phyloP scores from a whole-genome alignment of 2,329 filamentous ascomycete genomes.

The Sporothrix luriei region DNA sequence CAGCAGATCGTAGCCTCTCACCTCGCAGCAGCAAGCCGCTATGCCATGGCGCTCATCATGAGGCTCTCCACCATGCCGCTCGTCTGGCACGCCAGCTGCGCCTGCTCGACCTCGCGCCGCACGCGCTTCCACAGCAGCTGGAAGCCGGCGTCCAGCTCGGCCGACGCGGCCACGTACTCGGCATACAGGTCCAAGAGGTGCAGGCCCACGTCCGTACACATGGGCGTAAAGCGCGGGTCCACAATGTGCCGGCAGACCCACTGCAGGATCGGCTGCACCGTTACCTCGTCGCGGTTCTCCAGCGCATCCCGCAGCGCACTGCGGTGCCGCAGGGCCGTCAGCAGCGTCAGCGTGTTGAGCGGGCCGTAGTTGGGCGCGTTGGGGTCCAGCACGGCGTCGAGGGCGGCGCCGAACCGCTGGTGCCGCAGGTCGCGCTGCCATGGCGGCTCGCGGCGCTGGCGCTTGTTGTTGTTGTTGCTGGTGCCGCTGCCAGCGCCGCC shows the following conservation, averaged over 20 bases:
- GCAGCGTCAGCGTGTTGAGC: slow-evolving; percentile 70
- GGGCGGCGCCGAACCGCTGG: slow-evolving; percentile 72
- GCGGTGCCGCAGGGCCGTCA: slow-evolving; percentile 84
- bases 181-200: slow-evolving; percentile 86
- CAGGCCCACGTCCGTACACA: slow-evolving; percentile 82
- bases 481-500: slow-evolving; percentile 42
- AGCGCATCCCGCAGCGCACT: slow-evolving; percentile 81
- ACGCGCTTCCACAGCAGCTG: slow-evolving; percentile 70
- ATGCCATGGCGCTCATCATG: slow-evolving; percentile 52
- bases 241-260: slow-evolving; percentile 82
- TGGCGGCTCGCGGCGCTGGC: slow-evolving; percentile 60
- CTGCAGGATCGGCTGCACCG: slow-evolving; percentile 76
- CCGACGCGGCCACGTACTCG: slow-evolving; percentile 72
- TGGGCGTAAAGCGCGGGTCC: slow-evolving; percentile 76
- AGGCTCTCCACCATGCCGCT: slow-evolving; percentile 81
- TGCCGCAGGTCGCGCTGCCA: slow-evolving; percentile 85
- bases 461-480: slow-evolving; percentile 54
- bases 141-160: slow-evolving; percentile 71
- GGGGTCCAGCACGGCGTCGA: slow-evolving; percentile 74
- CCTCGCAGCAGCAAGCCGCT: background rate
- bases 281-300: slow-evolving; percentile 75
- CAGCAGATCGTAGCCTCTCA: background rate
- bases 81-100: slow-evolving; percentile 79
- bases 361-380: slow-evolving; percentile 57
- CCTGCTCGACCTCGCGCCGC: slow-evolving; percentile 74